Evolutionary conservation across 768 basidiomycete species (phyloP).

Genomic region (Kwoniella sp.): DNA sequence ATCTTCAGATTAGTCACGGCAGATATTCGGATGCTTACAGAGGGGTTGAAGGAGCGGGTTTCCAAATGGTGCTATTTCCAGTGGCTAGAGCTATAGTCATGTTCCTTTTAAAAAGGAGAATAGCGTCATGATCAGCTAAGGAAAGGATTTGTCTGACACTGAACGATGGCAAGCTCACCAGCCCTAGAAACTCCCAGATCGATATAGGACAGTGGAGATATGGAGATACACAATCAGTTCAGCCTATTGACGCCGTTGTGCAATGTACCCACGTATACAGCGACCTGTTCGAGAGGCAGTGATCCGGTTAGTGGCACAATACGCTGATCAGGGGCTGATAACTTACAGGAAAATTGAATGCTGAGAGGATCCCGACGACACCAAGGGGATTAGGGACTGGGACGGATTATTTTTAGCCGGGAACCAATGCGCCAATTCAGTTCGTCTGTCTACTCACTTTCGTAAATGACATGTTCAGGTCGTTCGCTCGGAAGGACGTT

Average conservation of each 20-base stretch:
- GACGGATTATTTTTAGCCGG: no score
- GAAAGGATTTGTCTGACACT: no score
- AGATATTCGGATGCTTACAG: constrained; percentile 60
- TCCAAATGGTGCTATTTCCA: constrained; percentile 87
- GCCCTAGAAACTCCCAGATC: not conserved
- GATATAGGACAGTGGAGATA: no score
- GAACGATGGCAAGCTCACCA: not conserved
- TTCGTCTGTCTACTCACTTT: constrained; percentile 62
- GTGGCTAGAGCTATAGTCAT: constrained; percentile 71
- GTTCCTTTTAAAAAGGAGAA: constrained; percentile 70
- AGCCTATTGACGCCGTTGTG: no score
- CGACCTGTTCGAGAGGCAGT: constrained; percentile 30
- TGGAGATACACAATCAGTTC: no score
- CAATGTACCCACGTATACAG: constrained; percentile 38
- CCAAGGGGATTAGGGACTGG: constrained; percentile 88
- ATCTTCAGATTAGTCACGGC: not conserved
- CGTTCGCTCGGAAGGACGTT: constrained; percentile 83
- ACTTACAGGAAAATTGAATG: constrained; percentile 85
- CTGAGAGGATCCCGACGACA: constrained; percentile 72
- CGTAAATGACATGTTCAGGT: constrained; percentile 84
- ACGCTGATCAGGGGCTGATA: not conserved
- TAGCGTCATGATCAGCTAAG: no score
- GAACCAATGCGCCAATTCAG: no score
- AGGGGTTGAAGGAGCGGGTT: constrained; percentile 86
- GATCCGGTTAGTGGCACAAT: not conserved